These are phyloP conservation scores for Ilyonectria mors-panacis DNA, from an alignment of 2,329 filamentous ascomycete species.

Conservation along the genomic window DNA sequence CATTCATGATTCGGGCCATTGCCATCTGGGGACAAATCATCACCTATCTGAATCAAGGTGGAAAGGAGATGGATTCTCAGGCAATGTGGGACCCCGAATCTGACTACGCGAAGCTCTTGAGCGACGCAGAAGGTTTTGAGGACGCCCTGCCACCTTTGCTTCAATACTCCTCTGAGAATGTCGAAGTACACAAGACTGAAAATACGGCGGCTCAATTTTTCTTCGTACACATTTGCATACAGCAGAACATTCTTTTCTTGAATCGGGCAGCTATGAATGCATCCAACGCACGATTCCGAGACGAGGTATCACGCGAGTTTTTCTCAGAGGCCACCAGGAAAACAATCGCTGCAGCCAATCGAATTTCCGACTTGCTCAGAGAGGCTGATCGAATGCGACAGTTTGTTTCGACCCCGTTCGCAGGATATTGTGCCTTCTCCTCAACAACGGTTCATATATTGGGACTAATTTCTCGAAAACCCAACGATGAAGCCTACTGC, in stretches of 20 bases:
- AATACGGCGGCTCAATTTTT: conserved; percentile 92
- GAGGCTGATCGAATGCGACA: conserved; percentile 79
- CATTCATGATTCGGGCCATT: conserved; percentile 89
- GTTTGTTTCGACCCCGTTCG: conserved; percentile 89
- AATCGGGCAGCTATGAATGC: conserved; percentile 88
- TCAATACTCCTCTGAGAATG: conserved; percentile 84
- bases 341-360: conserved; percentile 86
- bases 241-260: conserved; percentile 92
- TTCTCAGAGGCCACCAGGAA: conserved; percentile 81
- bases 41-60: conserved; percentile 91
- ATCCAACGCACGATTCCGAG: conserved; percentile 73
- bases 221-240: conserved; percentile 90
- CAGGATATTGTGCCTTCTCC: conserved; percentile 94
- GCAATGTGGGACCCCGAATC: conserved; percentile 90
- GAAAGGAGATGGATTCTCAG: conserved; percentile 81
- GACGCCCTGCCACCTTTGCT: conserved; percentile 78
- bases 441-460: conserved; percentile 96
- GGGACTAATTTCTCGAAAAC: conserved; percentile 89
- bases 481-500: conserved; percentile 80
- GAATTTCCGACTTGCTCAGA: conserved; percentile 86
- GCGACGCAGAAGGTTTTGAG: conserved; percentile 79
- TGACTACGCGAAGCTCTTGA: conserved; percentile 78
- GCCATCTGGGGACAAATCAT: conserved; percentile 92
- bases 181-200: conserved; percentile 87
- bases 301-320: conserved; percentile 84